These are phyloP conservation scores for Ascochyta pisi DNA, from an alignment of 2,329 filamentous ascomycete species.

Conservation along the genomic window DNA sequence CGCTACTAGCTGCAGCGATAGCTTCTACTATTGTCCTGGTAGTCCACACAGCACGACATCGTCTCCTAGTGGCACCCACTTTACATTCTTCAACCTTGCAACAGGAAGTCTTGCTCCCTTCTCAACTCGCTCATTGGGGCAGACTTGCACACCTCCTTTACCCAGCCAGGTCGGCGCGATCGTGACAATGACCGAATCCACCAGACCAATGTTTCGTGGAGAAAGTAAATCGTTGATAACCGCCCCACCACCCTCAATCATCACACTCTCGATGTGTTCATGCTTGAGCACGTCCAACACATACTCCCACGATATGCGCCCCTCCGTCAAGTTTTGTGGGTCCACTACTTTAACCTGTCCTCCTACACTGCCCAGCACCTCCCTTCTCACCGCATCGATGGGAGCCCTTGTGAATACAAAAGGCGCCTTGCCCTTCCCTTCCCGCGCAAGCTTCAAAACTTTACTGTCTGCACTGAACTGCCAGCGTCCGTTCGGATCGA, in stretches of 20 bases:
- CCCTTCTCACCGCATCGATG: constrained; percentile 38
- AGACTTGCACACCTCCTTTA: constrained; percentile 78
- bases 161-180: constrained; percentile 93
- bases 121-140: constrained; percentile 65
- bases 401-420: constrained; percentile 63
- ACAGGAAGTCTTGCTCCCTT: constrained; percentile 62
- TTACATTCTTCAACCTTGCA: constrained; percentile 69
- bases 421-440: constrained; percentile 73
- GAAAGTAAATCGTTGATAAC: constrained; percentile 84
- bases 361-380: constrained; percentile 35
- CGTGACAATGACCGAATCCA: constrained; percentile 84
- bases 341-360: constrained; percentile 31
- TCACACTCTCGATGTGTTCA: constrained; percentile 75
- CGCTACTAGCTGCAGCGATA: constrained; percentile 10
- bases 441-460: constrained; percentile 69
- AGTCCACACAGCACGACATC: constrained; percentile 83
- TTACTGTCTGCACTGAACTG: constrained; percentile 65
- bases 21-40: constrained; percentile 41
- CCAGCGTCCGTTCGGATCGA: constrained; percentile 84
- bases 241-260: constrained; percentile 87
- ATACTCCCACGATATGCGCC: constrained; percentile 61
- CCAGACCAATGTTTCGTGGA: constrained; percentile 63
- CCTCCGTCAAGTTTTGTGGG: neutral
- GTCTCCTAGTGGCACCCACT: constrained; percentile 79
- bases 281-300: constrained; percentile 65